phyloP scores from a whole-genome alignment of 2,329 filamentous ascomycete genomes.

The Paracoccidioides lutzii region DNA sequence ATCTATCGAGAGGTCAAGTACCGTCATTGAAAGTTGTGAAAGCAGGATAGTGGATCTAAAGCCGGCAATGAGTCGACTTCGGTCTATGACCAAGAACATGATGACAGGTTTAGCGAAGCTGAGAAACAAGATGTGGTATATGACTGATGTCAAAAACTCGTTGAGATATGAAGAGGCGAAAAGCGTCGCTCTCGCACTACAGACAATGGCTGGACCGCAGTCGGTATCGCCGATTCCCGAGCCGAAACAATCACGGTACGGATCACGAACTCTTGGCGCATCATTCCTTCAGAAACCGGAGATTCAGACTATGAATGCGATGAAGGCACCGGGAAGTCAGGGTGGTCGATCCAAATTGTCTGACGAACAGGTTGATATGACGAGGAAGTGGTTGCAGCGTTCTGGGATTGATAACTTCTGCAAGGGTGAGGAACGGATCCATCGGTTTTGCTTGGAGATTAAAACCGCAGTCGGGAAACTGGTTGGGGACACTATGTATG shows the following conservation, averaged over 20 bases:
- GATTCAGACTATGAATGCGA: slow-evolving; percentile 71
- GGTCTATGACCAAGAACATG: slow-evolving; percentile 60
- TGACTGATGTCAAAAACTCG: slow-evolving; percentile 83
- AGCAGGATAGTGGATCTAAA: slow-evolving; percentile 61
- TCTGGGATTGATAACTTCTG: slow-evolving; percentile 86
- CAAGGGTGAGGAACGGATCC: slow-evolving; percentile 84
- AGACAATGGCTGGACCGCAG: slow-evolving; percentile 63
- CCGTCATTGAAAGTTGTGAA: slow-evolving; percentile 26
- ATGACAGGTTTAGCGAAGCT: slow-evolving; percentile 60
- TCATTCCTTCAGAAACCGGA: slow-evolving; percentile 67
- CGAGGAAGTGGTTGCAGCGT: slow-evolving; percentile 66
- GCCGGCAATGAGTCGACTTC: slow-evolving; percentile 66
- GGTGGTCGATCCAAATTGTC: slow-evolving; percentile 89
- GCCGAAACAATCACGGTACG: slow-evolving; percentile 24
- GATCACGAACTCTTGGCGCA: slow-evolving; percentile 36
- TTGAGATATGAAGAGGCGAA: slow-evolving; percentile 75
- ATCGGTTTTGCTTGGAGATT: slow-evolving; percentile 83
- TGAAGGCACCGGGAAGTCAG: slow-evolving; percentile 70
- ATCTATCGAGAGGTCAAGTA: slow-evolving; percentile 21
- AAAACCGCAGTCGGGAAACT: slow-evolving; percentile 75
- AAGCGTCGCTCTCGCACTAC: slow-evolving; percentile 74
- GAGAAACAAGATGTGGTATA: slow-evolving; percentile 97
- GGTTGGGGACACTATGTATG: slow-evolving; percentile 68
- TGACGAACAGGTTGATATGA: slow-evolving; percentile 87
- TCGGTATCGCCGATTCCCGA: slow-evolving; percentile 18